Conservation (phyloP, 805 yeast genomes). For the Pichia sporocuriosa region DNA sequence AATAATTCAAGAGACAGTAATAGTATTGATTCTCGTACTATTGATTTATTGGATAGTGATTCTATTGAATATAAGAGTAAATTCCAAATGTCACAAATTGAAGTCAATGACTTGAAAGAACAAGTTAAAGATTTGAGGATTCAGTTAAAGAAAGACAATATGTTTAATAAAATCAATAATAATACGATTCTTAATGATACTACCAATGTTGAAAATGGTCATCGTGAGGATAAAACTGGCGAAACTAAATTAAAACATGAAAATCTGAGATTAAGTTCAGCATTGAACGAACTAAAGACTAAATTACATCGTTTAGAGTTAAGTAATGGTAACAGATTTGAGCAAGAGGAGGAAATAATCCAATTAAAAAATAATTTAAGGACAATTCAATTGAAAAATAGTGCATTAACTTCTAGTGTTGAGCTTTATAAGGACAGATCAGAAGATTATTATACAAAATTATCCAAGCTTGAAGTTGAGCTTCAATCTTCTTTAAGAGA, state of each 20-base stretch:
- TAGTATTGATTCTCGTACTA: slow-evolving; percentile 29
- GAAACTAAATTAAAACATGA: slow-evolving; percentile 26
- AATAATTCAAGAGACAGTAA: slow-evolving; percentile 25
- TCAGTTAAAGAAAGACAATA: slow-evolving; percentile 12
- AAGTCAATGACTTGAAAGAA: slow-evolving; percentile 35
- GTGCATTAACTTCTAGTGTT: slow-evolving; percentile 47
- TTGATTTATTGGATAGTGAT: slow-evolving; percentile 15
- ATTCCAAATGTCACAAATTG: slow-evolving; percentile 41
- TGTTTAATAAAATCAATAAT: slow-evolving; percentile 6
- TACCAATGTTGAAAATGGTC: slow-evolving; percentile 3
- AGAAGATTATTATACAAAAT: slow-evolving; percentile 62
- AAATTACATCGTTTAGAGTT: slow-evolving; percentile 27
- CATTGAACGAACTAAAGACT: slow-evolving; percentile 31
- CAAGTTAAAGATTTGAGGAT: slow-evolving; percentile 20
- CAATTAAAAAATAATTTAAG: slow-evolving; percentile 53
- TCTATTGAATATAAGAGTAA: slow-evolving; percentile 35
- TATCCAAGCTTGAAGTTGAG: slow-evolving; percentile 75
- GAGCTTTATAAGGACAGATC: slow-evolving; percentile 64
- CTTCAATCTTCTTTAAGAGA: slow-evolving; percentile 56
- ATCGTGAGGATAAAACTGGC: slow-evolving; percentile 18
- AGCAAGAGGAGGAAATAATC: slow-evolving; percentile 31
- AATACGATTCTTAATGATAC: slow-evolving; percentile 9
- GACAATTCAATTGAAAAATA: slow-evolving; percentile 47
- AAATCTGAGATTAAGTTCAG: slow-evolving; percentile 29
- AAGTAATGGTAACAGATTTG: slow-evolving; percentile 22